Conservation (phyloP, 139 green algal genomes). For the Coelastrella sp. region DNA sequence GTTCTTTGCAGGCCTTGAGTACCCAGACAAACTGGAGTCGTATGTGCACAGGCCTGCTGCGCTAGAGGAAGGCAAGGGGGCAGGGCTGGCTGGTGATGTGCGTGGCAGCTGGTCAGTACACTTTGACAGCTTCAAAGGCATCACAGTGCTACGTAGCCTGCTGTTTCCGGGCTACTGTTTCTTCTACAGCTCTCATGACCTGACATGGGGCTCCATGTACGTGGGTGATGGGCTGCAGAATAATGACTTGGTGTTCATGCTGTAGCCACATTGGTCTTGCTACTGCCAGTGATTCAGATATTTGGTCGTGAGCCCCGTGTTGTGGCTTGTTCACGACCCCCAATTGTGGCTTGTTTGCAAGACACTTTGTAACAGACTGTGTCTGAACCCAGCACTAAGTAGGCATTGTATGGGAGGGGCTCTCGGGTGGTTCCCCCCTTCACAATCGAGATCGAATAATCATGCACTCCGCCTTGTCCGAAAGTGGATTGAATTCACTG, state of each 20-base stretch:
- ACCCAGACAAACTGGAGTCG: constrained; percentile 83
- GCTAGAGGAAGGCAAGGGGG: constrained; percentile 26
- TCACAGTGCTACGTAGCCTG: constrained; percentile 60
- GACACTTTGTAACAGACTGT: too few species aligned
- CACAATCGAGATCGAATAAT: too few species aligned
- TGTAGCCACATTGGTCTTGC: constrained; percentile 56
- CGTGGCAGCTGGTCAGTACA: constrained; percentile 75
- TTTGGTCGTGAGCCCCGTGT: too few species aligned
- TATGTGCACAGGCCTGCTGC: constrained; percentile 64
- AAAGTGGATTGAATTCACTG: too few species aligned
- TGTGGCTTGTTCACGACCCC: too few species aligned
- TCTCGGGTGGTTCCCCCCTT: too few species aligned
- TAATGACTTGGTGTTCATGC: constrained; percentile 86
- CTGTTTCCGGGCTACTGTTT: constrained; percentile 81
- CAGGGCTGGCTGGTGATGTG: constrained; percentile 68
- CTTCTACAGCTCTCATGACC: constrained; percentile 72
- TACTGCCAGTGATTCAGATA: not conserved
- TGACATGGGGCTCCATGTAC: constrained; percentile 77
- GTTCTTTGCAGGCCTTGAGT: constrained; percentile 67
- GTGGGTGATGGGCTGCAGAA: constrained; percentile 76
- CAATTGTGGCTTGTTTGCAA: too few species aligned
- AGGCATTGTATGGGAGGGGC: too few species aligned
- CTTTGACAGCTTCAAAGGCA: constrained; percentile 73
- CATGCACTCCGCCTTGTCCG: too few species aligned
- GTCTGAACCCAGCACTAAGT: too few species aligned